Percentiles rank a stretch among this genome's conserved stretches.
Evolutionary conservation across 2,329 filamentous ascomycete species (phyloP).

Genomic region (Colletotrichum sp.): DNA sequence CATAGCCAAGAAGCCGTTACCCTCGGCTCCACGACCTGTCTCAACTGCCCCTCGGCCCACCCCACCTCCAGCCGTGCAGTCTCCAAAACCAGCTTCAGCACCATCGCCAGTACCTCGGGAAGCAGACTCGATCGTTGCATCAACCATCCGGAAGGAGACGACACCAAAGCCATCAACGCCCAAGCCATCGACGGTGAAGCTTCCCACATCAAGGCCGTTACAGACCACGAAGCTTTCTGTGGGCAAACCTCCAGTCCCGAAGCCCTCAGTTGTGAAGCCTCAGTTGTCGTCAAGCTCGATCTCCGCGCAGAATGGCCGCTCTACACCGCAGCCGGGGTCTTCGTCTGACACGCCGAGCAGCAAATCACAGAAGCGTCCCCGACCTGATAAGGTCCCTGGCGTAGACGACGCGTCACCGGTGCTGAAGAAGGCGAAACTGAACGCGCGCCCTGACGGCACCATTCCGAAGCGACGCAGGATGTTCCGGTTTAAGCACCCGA

Average conservation of each 20-base stretch:
- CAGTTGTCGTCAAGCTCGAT: background rate
- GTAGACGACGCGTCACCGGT: conserved; percentile 37
- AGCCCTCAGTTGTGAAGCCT: background rate
- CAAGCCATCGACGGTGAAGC: background rate
- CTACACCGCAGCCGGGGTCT: background rate
- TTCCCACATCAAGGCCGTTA: background rate
- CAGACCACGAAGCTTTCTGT: background rate
- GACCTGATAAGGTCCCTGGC: conserved; percentile 40
- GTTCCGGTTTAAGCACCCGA: conserved; percentile 40
- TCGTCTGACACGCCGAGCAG: conserved; percentile 19
- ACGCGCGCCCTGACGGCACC: conserved; percentile 27
- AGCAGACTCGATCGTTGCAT: conserved; percentile 21
- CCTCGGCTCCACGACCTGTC: conserved; percentile 5
- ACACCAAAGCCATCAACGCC: background rate
- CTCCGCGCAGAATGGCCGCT: background rate
- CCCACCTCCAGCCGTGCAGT: background rate
- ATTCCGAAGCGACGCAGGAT: conserved; percentile 34
- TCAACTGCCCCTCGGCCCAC: background rate
- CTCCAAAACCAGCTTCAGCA: background rate
- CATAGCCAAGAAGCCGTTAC: conserved; percentile 38
- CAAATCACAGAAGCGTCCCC: conserved; percentile 38
- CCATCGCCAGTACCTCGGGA: conserved; percentile 11
- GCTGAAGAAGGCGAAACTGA: conserved; percentile 42
- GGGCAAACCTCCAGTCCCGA: background rate
- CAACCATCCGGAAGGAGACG: background rate